A percentile compares a stretch with the other conserved stretches of the same genome.
phyloP scores from a whole-genome alignment of 768 basidiomycete genomes.

The Leccinum imitatum region DNA sequence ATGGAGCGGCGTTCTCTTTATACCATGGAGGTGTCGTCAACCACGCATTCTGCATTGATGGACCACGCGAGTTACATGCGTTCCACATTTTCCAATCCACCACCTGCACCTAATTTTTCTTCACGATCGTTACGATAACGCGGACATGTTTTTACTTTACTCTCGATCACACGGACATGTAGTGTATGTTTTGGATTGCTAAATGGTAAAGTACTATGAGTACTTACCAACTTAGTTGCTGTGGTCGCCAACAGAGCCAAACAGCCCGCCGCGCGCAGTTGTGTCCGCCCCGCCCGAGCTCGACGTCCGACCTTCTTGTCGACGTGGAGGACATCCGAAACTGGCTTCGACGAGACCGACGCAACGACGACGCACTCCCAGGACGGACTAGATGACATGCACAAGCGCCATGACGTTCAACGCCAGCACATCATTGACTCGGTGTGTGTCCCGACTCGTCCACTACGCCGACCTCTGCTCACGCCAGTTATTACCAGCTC shows the following conservation, averaged over 20 bases:
- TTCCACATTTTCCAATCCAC: slow-evolving; percentile 15
- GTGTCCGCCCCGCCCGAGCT: background rate
- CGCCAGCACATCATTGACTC: slow-evolving; percentile 70
- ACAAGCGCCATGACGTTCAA: slow-evolving; percentile 61
- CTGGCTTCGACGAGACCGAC: slow-evolving; percentile 7
- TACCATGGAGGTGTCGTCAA: slow-evolving; percentile 26
- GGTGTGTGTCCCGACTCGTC: slow-evolving; percentile 38
- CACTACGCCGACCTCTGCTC: slow-evolving; percentile 9
- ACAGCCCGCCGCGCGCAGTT: slow-evolving; percentile 13
- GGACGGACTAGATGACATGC: slow-evolving; percentile 47
- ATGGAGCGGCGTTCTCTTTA: slow-evolving; percentile 11
- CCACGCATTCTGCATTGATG: slow-evolving; percentile 30
- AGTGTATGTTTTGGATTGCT: background rate
- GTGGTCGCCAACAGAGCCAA: slow-evolving; percentile 29
- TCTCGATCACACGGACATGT: slow-evolving; percentile 1
- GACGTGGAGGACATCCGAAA: background rate
- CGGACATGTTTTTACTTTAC: slow-evolving; percentile 1
- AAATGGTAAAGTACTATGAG: background rate
- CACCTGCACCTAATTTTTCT: slow-evolving; percentile 7
- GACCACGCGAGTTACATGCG: slow-evolving; percentile 29
- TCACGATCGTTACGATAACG: slow-evolving; percentile 8
- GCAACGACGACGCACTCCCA: slow-evolving; percentile 17
- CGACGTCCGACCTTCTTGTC: slow-evolving; percentile 5
- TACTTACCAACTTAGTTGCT: background rate
- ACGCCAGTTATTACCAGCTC: slow-evolving; percentile 43